Evolutionary conservation across 2,329 filamentous ascomycete species (phyloP), one percentile per base, ranked within the genome.

Genomic region (Claviceps sp.): DNA sequence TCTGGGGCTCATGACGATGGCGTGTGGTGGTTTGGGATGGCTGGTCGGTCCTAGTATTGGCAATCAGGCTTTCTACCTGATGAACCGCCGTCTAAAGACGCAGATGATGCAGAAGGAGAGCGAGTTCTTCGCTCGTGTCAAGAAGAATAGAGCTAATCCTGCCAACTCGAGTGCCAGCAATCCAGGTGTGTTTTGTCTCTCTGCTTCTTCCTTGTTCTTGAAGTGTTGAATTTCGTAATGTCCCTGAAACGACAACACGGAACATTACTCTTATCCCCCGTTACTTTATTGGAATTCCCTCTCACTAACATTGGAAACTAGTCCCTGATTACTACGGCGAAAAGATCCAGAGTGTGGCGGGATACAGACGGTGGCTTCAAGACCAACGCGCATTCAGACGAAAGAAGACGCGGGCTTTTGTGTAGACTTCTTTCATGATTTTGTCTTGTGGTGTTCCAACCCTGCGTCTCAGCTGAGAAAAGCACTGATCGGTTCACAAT

Each of bases 291-390:
- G 14, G 9, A 22, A n/a, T n/a, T 4, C 14, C 36, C 16, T 24
- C 22, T n/a, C 47, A 18, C 60, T 65, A 54, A 65, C 50, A 4
- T 24, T 34, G n/a, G 18, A 22, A 7, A 47, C 2, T 50, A 77
- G 87, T 95, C 1, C 90, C 91, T 44, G 93, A 98, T 67, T 98
- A 95, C 71, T 98, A 98, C 63, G 93, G 93, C 61, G 93, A 98
- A 73, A 97, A 96, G 77, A 95, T 98, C 61, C 87, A 87, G 49
- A 95, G 89, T 62, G 89, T 97, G 22, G 77, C 83, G 51, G 90
- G 88, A 47, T 98, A 97, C 68, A 77, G 93, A 62, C 84, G 89
- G 67, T 98, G 93, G 93, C 72, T 98, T 63, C 97, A 95, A 76
- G 93, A 98, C 65, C 93, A 97, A 75, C 78, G 91, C 56, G 91